Evolutionary conservation across 805 yeast genomes (phyloP).

Genomic region (Saccharomycopsis synnaedendra): DNA sequence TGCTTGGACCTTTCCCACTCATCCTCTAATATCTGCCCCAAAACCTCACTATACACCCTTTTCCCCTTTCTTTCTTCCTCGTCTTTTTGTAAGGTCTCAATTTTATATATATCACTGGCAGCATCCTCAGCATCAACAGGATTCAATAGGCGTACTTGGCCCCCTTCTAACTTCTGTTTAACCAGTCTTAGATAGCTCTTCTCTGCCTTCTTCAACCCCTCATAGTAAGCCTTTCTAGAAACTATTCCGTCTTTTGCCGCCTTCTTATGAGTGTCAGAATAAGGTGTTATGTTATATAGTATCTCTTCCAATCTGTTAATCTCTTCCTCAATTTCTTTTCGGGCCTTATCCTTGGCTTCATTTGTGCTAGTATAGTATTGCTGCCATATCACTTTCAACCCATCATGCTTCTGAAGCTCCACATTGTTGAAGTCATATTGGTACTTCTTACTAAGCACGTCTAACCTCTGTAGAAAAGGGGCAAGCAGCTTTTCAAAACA

Average conservation of each 20-base stretch:
- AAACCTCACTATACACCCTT: not conserved
- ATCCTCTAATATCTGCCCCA: not conserved
- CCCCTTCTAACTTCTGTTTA: too few species aligned
- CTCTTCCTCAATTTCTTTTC: not conserved
- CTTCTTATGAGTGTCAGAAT: not conserved
- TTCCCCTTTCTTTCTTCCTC: not conserved
- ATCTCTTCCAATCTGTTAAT: slow-evolving; percentile 4
- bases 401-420: slow-evolving; percentile 1
- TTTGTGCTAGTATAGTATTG: slow-evolving; percentile 1
- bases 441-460: not conserved
- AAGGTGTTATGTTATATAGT: slow-evolving; percentile 3
- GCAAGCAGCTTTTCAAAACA: not conserved
- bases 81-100: not conserved
- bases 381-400: slow-evolving; percentile 5
- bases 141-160: not conserved
- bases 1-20: not conserved
- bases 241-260: too few species aligned
- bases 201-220: too few species aligned
- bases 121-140: slow-evolving; percentile 4
- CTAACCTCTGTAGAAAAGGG: not conserved
- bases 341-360: not conserved
- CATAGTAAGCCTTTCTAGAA: too few species aligned
- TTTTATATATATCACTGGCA: slow-evolving; percentile 4
- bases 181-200: too few species aligned
- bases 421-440: slow-evolving; percentile 4